Evolutionary conservation across 2,329 filamentous ascomycete genomes (phyloP), one percentile per base, ranked within the genome.

Genomic region (Bimuria novae-zelandiae): DNA sequence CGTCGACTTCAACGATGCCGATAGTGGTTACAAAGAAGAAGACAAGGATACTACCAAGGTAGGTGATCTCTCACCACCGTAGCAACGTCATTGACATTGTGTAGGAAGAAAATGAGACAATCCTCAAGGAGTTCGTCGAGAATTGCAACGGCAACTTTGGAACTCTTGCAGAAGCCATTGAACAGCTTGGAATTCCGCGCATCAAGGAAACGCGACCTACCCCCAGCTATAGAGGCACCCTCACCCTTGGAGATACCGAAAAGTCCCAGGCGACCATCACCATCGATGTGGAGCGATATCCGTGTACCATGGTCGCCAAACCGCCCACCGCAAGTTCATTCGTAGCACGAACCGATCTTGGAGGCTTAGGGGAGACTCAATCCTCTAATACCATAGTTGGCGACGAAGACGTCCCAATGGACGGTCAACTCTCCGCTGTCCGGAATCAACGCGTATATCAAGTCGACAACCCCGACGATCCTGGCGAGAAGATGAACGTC

Each of bases 11-110:
- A 92, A 99, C 69, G 92, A 97, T 70, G 71, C 84, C 1, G 92
- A 96, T 2, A 96, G 88, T 68, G 92, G 92, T 36, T 89, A 90
- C 69, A 96, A 96, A 72, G 93, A 97, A 75, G 92, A 97, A 71
- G 84, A 89, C 59, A 99, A 99, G 70, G 77, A 87, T 16, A 60
- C 71, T 0, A 70, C 74, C 46, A 97, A 97, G 80, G 86, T 88
- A 66, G 35, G 48, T 12, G 23, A 12, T 10, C 12, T 21, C 8
- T 16, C 4, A 21, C 19, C 21, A 36, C 6, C 2, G 14, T 17
- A 3, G 30, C 12, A 27, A 14, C 16, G 23, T 27, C 12, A n/a
- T 49, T 68, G 27, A 70, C 23, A 39, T 12, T 3, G 17, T 19
- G 19, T 60, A 89, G 85, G 77, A 75, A n/a, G 75, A 81, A 41